phyloP scores from a whole-genome alignment of 208 protist species.

The Trypanosoma mega region DNA sequence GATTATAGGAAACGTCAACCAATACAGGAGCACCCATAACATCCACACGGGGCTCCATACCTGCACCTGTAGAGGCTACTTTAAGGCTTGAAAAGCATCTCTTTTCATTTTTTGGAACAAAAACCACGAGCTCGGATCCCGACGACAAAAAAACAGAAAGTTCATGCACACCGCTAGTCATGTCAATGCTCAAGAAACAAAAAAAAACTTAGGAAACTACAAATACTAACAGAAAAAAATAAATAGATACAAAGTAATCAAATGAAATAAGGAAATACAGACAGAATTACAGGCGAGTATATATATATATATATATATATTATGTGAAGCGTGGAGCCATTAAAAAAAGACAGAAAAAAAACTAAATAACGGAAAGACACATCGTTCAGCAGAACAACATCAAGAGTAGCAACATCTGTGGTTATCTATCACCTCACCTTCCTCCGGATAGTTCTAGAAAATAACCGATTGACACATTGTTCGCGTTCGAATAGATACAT shows the following conservation, averaged over 20 bases:
- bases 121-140: constrained; percentile 61
- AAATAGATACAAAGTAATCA: constrained; percentile 8
- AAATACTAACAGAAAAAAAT: too few relatives aligned
- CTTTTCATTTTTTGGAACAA: constrained; percentile 47
- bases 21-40: constrained; percentile 62
- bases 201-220: too few relatives aligned
- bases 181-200: constrained; percentile 2
- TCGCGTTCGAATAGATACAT: too few relatives aligned
- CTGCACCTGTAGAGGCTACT: constrained; percentile 34
- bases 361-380: too few relatives aligned
- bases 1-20: constrained; percentile 63
- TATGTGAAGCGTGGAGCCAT: too few relatives aligned
- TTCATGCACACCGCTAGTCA: constrained; percentile 10
- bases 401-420: too few relatives aligned
- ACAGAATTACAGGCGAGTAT: constrained; percentile 2
- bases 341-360: neutral
- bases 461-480: too few relatives aligned
- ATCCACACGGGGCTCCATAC: constrained; percentile 66
- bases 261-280: constrained; percentile 3
- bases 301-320: too few relatives aligned
- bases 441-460: too few relatives aligned
- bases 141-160: constrained; percentile 25
- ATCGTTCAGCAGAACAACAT: too few relatives aligned
- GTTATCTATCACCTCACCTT: too few relatives aligned
- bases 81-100: constrained; percentile 53